phyloP scores from a whole-genome alignment of 1,284 basidiomycete genomes.

The Sporisorium sorghi region DNA sequence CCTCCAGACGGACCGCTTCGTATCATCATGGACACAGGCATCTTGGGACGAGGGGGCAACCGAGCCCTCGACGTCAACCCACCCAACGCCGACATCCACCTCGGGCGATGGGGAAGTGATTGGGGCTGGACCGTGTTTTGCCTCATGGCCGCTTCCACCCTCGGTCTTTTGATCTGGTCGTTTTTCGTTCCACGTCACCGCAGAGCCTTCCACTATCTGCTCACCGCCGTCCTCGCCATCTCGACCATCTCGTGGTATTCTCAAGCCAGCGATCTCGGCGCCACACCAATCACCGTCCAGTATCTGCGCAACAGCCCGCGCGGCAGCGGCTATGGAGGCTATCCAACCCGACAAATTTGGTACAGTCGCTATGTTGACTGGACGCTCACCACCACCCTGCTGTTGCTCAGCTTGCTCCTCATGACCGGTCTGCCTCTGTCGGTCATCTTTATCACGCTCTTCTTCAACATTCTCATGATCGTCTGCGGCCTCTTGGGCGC shows the following conservation, averaged over 20 bases:
- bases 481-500: conserved; percentile 74
- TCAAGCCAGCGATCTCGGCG: conserved; percentile 76
- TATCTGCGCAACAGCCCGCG: conserved; percentile 69
- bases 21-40: conserved; percentile 5
- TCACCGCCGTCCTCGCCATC: conserved; percentile 69
- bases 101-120: conserved; percentile 69
- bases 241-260: conserved; percentile 72
- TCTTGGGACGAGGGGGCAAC: conserved; percentile 31
- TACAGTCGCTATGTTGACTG: conserved; percentile 68
- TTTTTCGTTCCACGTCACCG: conserved; percentile 52
- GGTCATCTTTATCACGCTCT: conserved; percentile 74
- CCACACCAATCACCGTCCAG: conserved; percentile 73
- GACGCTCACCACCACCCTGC: conserved; percentile 73
- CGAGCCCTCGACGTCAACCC: conserved; percentile 47
- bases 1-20: neutral
- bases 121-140: conserved; percentile 71
- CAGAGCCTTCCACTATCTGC: conserved; percentile 72
- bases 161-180: conserved; percentile 56
- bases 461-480: conserved; percentile 72
- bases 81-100: conserved; percentile 51
- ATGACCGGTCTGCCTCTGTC: conserved; percentile 73
- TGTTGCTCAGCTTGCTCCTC: conserved; percentile 74
- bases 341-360: conserved; percentile 74
- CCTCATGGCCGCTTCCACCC: conserved; percentile 62
- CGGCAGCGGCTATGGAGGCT: conserved; percentile 27